phyloP scores from a whole-genome alignment of 257 asterid genomes.

The Petrea volubilis region DNA sequence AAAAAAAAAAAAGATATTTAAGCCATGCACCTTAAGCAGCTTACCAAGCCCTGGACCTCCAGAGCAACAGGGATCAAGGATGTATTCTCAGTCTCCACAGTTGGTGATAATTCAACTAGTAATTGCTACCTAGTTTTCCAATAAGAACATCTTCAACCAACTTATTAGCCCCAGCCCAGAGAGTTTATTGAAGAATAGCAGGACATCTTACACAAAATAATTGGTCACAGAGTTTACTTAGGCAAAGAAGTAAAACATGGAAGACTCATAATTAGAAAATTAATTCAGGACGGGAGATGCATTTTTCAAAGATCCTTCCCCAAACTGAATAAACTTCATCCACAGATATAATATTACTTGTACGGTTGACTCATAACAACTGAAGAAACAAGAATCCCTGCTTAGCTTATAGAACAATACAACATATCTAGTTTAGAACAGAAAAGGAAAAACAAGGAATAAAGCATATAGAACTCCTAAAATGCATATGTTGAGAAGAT shows the following conservation, averaged over 20 bases:
- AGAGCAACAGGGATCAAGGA: background rate
- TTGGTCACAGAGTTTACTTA: background rate
- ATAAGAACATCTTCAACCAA: background rate
- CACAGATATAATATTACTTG: background rate
- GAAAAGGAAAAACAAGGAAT: background rate
- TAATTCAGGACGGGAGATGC: background rate
- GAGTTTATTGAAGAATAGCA: background rate
- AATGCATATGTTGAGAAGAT: no score
- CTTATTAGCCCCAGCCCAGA: background rate
- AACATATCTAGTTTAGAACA: background rate
- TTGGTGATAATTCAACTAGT: background rate
- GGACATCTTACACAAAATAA: background rate
- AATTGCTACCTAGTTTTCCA: background rate
- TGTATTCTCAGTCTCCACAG: background rate
- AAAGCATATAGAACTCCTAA: background rate
- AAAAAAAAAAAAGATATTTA: background rate
- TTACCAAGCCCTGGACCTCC: background rate
- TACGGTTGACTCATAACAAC: background rate
- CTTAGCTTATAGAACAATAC: background rate
- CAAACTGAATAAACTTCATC: background rate
- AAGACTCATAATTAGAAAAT: background rate
- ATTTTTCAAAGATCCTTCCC: background rate
- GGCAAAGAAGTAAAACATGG: background rate
- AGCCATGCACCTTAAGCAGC: slow-evolving; percentile 4
- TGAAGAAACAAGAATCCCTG: slow-evolving; percentile 1